Percentiles rank a stretch among this genome's conserved stretches.
Evolutionary conservation across 345 rosid species (phyloP).

Genomic region (Eucalyptus pumila): DNA sequence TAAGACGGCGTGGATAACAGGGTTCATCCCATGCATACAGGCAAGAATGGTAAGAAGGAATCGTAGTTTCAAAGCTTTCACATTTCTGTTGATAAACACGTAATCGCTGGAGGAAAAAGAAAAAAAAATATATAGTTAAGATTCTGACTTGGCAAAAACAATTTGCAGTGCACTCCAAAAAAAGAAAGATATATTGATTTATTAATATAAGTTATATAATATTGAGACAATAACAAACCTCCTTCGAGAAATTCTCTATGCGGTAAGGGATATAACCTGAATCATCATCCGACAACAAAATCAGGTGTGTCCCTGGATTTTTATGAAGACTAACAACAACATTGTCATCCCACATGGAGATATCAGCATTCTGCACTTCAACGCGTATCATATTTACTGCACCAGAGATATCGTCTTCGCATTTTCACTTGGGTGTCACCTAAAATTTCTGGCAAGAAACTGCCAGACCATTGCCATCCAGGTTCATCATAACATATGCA

Average conservation of each 20-base stretch:
- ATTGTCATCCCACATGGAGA: constrained; percentile 63
- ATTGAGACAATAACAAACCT: constrained; percentile 29
- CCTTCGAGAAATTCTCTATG: constrained; percentile 93
- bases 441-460: constrained; percentile 89
- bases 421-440: constrained; percentile 93
- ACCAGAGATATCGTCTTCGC: constrained; percentile 65
- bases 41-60: constrained; percentile 69
- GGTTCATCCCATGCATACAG: constrained; percentile 99
- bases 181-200: not conserved
- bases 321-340: constrained; percentile 61
- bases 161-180: not conserved
- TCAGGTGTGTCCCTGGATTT: constrained; percentile 76
- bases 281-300: constrained; percentile 85
- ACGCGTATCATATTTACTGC: constrained; percentile 71
- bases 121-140: not conserved
- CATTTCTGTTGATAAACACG: constrained; percentile 83
- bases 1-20: constrained; percentile 73
- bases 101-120: constrained; percentile 35
- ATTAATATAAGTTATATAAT: not conserved
- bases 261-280: constrained; percentile 93
- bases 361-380: constrained; percentile 86
- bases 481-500: constrained; percentile 79
- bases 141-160: not conserved
- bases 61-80: constrained; percentile 71
- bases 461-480: constrained; percentile 98